Conservation (phyloP, 163 green algal species). For the Volvox carteri region DNA sequence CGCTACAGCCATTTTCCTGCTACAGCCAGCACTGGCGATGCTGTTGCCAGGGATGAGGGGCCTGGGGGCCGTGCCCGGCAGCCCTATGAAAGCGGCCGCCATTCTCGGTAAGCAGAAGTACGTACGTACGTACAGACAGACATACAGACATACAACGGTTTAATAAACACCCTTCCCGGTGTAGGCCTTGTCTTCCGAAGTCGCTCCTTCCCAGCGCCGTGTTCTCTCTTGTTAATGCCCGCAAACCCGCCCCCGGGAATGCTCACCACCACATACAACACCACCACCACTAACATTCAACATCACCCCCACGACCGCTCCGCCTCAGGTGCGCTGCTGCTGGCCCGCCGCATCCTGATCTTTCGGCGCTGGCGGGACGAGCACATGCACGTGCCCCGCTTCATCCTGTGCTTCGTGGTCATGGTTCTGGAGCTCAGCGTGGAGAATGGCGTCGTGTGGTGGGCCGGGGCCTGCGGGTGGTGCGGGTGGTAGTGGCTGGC, state of each 20-base stretch:
- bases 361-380: constrained; percentile 79
- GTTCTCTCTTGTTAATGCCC: too few species aligned
- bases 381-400: constrained; percentile 64
- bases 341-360: constrained; percentile 59
- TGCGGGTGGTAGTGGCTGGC: too few species aligned
- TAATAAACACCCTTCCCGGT: too few species aligned
- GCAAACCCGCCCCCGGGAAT: too few species aligned
- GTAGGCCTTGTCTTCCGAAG: too few species aligned
- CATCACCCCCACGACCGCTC: too few species aligned
- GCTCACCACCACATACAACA: too few species aligned
- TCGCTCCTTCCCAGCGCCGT: too few species aligned
- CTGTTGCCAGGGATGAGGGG: background rate
- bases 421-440: constrained; percentile 73
- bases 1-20: background rate
- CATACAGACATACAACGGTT: too few species aligned
- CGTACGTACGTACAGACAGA: too few species aligned
- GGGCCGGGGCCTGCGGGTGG: too few species aligned
- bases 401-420: constrained; percentile 67
- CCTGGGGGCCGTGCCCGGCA: background rate
- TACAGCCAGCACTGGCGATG: background rate
- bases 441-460: constrained; percentile 82
- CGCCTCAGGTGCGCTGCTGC: constrained; percentile 48
- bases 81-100: background rate
- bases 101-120: background rate
- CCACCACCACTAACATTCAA: too few species aligned